These are phyloP conservation scores for Oehlia diaphana DNA, from an alignment of 192 early-diverging fungal genomes.

Conservation along the genomic window DNA sequence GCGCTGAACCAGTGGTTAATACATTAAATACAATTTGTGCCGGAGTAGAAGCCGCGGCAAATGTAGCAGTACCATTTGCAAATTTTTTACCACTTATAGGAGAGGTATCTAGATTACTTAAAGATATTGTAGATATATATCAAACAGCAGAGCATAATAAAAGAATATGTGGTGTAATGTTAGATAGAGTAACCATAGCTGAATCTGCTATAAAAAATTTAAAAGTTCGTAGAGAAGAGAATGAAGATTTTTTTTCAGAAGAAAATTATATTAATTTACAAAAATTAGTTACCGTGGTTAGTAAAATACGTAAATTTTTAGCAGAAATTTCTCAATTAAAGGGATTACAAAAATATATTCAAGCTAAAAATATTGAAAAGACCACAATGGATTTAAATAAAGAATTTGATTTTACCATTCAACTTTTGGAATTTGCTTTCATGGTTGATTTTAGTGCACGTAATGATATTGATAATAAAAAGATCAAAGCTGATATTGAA, in stretches of 20 bases:
- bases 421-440: slow-evolving; percentile 11
- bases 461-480: too few relatives aligned
- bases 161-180: slow-evolving; percentile 17
- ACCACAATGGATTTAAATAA: slow-evolving; percentile 26
- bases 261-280: neutral
- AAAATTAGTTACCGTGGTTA: neutral
- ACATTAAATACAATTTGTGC: too few relatives aligned
- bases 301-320: neutral
- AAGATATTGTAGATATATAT: neutral
- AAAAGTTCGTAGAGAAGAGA: neutral
- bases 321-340: slow-evolving; percentile 10
- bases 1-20: too few relatives aligned
- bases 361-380: neutral
- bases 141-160: slow-evolving; percentile 25
- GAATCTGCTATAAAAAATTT: slow-evolving; percentile 3
- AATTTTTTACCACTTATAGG: slow-evolving; percentile 11
- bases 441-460: too few relatives aligned
- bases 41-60: neutral
- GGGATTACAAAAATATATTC: slow-evolving; percentile 4
- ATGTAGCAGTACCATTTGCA: neutral
- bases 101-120: neutral
- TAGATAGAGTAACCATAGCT: slow-evolving; percentile 1
- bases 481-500: too few relatives aligned
- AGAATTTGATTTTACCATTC: slow-evolving; percentile 2
- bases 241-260: slow-evolving; percentile 2